phyloP scores from a whole-genome alignment of 2,329 filamentous ascomycete genomes.

The Aspergillus ruber region DNA sequence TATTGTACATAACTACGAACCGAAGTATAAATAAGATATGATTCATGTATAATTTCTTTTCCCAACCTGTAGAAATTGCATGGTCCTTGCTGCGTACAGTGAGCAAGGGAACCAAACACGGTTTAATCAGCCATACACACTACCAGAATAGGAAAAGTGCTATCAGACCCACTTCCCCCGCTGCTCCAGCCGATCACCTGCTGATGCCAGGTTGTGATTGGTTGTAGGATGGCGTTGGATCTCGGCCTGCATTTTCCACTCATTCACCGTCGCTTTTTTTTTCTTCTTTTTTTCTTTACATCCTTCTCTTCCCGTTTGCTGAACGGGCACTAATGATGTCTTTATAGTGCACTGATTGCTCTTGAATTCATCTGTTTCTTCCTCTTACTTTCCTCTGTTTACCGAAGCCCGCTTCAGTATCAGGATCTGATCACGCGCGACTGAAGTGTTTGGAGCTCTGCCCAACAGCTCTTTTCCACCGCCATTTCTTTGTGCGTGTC shows the following conservation, averaged over 20 bases:
- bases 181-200: neutral
- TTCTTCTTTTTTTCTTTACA: neutral
- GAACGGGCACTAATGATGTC: no score
- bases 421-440: no score
- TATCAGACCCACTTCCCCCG: neutral
- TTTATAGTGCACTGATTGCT: no score
- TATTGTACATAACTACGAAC: no score
- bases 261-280: conserved; percentile 6
- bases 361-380: no score
- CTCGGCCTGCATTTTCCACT: conserved; percentile 3
- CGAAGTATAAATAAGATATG: neutral
- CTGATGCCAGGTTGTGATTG: neutral
- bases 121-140: neutral
- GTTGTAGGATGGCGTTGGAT: neutral
- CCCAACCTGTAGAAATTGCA: no score
- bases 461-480: conserved; percentile 1
- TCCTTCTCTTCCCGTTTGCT: neutral
- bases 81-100: no score
- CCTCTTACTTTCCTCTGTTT: no score
- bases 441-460: no score
- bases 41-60: no score
- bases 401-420: no score
- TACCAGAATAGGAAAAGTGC: neutral
- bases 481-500: neutral
- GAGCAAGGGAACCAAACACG: no score